Conservation (phyloP, 2,329 filamentous ascomycete species). For the Neopestalotiopsis rosae region DNA sequence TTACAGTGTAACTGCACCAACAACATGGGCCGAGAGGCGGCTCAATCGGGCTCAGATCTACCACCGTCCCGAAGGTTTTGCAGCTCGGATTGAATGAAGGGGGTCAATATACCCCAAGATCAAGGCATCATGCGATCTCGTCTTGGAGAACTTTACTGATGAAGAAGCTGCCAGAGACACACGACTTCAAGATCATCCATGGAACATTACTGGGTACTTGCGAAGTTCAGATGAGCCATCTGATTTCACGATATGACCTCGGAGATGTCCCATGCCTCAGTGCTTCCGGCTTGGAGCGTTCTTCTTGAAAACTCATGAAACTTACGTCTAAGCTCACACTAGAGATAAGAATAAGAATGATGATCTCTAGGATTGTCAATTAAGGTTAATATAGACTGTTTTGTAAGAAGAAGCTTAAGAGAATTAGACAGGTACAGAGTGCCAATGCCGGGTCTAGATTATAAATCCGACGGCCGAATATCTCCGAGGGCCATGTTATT, state of each 20-base stretch:
- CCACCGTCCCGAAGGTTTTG: background rate
- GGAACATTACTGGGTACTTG: no score
- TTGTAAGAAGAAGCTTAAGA: background rate
- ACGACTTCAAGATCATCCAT: background rate
- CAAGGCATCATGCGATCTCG: background rate
- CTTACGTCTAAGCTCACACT: background rate
- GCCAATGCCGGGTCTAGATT: background rate
- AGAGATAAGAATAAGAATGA: background rate
- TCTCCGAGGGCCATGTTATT: background rate
- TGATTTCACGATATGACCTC: no score
- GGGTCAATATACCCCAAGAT: background rate
- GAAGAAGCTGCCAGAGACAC: background rate
- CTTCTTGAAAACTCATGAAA: background rate
- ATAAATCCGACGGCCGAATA: background rate
- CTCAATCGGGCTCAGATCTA: background rate
- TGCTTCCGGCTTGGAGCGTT: background rate
- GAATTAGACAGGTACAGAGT: background rate
- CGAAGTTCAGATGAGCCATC: no score
- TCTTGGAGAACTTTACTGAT: background rate
- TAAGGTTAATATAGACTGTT: constrained; percentile 2
- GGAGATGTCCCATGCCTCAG: background rate
- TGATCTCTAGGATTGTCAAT: background rate
- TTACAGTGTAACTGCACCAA: background rate
- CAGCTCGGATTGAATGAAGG: background rate
- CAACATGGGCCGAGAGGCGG: background rate